These are phyloP conservation scores for Colletotrichum sp. DNA, from an alignment of 2,329 filamentous ascomycete genomes.

Conservation along the genomic window DNA sequence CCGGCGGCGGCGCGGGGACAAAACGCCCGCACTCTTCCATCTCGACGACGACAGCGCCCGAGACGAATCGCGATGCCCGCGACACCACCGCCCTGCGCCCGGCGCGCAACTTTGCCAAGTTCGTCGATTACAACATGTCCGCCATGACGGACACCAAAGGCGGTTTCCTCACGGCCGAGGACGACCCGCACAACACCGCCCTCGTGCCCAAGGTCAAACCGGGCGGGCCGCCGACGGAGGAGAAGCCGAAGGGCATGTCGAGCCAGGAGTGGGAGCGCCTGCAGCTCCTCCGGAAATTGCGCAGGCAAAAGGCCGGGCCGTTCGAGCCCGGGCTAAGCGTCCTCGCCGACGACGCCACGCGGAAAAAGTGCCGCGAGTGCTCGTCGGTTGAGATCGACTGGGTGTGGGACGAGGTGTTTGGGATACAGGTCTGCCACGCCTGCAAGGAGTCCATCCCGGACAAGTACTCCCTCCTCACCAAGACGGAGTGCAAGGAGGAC, in stretches of 20 bases:
- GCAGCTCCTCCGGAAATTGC: slow-evolving; percentile 75
- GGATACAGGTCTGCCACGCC: slow-evolving; percentile 73
- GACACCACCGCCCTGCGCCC: slow-evolving; percentile 66
- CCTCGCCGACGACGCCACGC: slow-evolving; percentile 64
- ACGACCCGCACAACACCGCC: slow-evolving; percentile 88
- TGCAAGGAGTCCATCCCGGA: slow-evolving; percentile 93
- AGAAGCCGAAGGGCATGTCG: slow-evolving; percentile 87
- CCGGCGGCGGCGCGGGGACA: slow-evolving; percentile 25
- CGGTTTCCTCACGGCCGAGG: slow-evolving; percentile 87
- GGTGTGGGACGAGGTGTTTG: slow-evolving; percentile 89
- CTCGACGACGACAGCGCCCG: slow-evolving; percentile 47
- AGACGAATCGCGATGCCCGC: slow-evolving; percentile 74
- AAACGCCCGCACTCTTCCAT: slow-evolving; percentile 77
- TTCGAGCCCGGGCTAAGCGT: slow-evolving; percentile 90
- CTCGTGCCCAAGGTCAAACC: slow-evolving; percentile 52
- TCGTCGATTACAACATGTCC: slow-evolving; percentile 96
- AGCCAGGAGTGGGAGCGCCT: slow-evolving; percentile 89
- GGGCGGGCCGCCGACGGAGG: slow-evolving; percentile 46
- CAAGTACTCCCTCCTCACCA: slow-evolving; percentile 93
- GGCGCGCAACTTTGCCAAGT: slow-evolving; percentile 88
- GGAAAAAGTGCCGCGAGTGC: slow-evolving; percentile 86
- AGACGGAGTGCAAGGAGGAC: slow-evolving; percentile 95
- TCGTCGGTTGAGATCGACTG: slow-evolving; percentile 87
- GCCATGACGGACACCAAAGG: slow-evolving; percentile 98
- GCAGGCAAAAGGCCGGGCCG: slow-evolving; percentile 76